These are phyloP conservation scores for Cyberlindnera subsufficiens DNA, from an alignment of 805 yeast species.

Conservation along the genomic window DNA sequence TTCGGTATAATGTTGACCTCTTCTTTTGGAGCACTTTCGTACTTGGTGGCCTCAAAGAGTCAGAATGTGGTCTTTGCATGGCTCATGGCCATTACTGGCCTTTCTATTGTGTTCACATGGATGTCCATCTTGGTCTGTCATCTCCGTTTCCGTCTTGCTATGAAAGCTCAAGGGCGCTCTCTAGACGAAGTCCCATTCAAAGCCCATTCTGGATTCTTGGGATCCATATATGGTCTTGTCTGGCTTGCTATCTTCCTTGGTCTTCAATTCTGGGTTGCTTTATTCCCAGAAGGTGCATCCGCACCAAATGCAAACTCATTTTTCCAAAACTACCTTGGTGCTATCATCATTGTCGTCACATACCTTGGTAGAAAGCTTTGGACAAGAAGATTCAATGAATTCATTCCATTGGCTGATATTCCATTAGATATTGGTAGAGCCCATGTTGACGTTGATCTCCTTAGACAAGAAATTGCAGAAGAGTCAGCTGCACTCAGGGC, in stretches of 20 bases:
- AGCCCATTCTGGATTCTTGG: constrained; percentile 37
- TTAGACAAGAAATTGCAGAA: constrained; percentile 52
- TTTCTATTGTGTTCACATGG: constrained; percentile 46
- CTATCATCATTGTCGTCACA: constrained; percentile 32
- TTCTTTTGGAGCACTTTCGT: constrained; percentile 37
- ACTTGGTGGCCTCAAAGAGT: constrained; percentile 36
- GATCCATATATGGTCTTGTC: constrained; percentile 34
- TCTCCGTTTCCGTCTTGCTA: constrained; percentile 41
- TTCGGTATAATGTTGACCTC: constrained; percentile 37
- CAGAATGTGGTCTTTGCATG: constrained; percentile 38
- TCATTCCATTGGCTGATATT: constrained; percentile 41
- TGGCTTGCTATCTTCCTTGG: constrained; percentile 32
- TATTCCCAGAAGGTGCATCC: constrained; percentile 35
- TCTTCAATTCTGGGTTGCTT: constrained; percentile 44
- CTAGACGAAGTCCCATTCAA: constrained; percentile 35
- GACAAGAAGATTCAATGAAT: constrained; percentile 35
- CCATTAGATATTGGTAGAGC: constrained; percentile 64
- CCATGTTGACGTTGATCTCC: constrained; percentile 48
- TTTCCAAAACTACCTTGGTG: constrained; percentile 37
- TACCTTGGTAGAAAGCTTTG: constrained; percentile 38
- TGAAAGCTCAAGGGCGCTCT: constrained; percentile 35
- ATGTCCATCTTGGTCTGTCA: constrained; percentile 38
- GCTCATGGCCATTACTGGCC: constrained; percentile 44
- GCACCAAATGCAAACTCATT: constrained; percentile 28
- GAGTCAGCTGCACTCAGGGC: constrained; percentile 44